phyloP scores from a whole-genome alignment of 768 basidiomycete genomes.

The Lentinula lateritia region DNA sequence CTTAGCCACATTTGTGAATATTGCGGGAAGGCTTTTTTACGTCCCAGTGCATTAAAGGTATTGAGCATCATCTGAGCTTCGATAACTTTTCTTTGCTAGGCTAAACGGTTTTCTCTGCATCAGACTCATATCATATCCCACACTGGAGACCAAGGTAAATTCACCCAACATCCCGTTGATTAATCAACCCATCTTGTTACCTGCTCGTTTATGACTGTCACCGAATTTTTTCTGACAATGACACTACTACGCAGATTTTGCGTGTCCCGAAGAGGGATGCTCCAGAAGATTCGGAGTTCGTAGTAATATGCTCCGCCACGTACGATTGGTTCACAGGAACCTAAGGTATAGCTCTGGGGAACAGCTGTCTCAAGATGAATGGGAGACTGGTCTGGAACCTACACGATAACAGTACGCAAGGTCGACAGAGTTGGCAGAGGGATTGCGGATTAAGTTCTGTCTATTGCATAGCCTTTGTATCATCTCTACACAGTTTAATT shows the following conservation, averaged over 20 bases:
- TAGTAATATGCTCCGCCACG: constrained; percentile 2
- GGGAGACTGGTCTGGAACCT: not conserved
- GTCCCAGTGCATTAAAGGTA: constrained; percentile 6
- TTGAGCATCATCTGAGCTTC: not conserved
- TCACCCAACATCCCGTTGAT: not conserved
- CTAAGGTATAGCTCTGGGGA: not conserved
- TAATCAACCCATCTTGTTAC: not conserved
- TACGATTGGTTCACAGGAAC: not conserved
- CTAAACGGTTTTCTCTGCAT: not conserved
- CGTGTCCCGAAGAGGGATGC: constrained; percentile 3
- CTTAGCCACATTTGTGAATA: constrained; percentile 1
- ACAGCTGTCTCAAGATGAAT: constrained; percentile 1
- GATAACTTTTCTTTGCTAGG: not conserved
- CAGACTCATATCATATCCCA: constrained; percentile 5
- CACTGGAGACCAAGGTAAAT: constrained; percentile 6
- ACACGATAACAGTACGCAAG: no score
- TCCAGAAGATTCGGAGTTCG: not conserved
- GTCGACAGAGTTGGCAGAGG: no score
- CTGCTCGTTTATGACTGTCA: not conserved
- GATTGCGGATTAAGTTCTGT: no score
- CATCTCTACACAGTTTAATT: no score
- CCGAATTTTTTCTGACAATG: not conserved
- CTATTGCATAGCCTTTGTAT: no score
- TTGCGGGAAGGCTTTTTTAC: constrained; percentile 5
- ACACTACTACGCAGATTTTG: not conserved